Evolutionary conservation across 257 asterid genomes (phyloP).

Genomic region (Linderniella brevidens): DNA sequence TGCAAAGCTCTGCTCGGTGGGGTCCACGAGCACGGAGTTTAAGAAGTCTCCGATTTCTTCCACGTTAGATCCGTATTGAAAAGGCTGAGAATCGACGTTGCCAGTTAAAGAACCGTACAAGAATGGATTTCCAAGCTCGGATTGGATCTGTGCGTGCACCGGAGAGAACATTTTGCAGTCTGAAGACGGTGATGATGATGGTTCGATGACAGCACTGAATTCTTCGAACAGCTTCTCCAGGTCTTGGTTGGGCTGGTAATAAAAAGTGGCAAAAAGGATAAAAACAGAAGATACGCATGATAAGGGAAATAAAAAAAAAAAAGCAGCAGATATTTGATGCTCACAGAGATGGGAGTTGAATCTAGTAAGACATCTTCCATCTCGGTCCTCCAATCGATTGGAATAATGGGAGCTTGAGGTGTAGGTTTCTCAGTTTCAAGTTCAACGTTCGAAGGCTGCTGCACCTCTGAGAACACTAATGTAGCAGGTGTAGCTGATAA

Average conservation of each 20-base stretch:
- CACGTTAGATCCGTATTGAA: conserved; percentile 3
- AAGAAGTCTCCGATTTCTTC: conserved; percentile 40
- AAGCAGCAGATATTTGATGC: not conserved
- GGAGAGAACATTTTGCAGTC: too few species aligned
- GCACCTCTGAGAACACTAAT: too few species aligned
- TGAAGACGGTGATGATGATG: conserved; percentile 35
- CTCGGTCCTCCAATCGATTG: too few species aligned
- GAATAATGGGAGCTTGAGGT: not conserved
- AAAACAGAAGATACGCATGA: conserved; percentile 3
- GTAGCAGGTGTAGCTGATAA: conserved; percentile 27
- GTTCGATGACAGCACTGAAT: conserved; percentile 14
- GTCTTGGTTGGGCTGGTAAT: conserved; percentile 47
- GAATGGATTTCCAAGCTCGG: conserved; percentile 42
- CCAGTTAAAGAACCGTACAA: conserved; percentile 16
- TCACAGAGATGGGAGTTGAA: not conserved
- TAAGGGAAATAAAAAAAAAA: not conserved
- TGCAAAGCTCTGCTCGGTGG: conserved; percentile 31
- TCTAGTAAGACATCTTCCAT: too few species aligned
- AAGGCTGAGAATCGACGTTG: conserved; percentile 7
- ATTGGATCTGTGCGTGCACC: conserved; percentile 33
- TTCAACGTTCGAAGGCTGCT: too few species aligned
- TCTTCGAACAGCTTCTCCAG: conserved; percentile 34
- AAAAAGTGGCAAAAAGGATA: not conserved
- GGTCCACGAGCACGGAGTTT: conserved; percentile 28
- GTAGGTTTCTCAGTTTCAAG: not conserved